Conservation (phyloP, 192 early-diverging fungal genomes). For the Glomus cerebriforme region DNA sequence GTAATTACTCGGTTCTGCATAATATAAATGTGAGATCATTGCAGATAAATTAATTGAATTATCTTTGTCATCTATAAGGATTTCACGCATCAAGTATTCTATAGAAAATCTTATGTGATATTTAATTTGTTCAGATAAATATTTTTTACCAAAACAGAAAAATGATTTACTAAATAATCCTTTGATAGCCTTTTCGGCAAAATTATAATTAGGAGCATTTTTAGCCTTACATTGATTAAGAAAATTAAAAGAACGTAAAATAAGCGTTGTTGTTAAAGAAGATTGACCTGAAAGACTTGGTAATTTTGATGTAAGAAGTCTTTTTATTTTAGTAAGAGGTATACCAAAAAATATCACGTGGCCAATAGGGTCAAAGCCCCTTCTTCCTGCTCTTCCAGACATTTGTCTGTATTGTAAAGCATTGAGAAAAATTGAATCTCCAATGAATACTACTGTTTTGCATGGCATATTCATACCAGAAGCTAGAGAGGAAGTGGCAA, state of each 20-base stretch:
- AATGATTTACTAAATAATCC: conserved; percentile 35
- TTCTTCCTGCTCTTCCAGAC: conserved; percentile 38
- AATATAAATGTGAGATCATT: conserved; percentile 40
- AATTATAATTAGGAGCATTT: background rate
- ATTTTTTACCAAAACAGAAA: conserved; percentile 36
- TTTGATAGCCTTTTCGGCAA: conserved; percentile 8
- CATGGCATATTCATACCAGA: conserved; percentile 53
- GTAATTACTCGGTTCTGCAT: conserved; percentile 41
- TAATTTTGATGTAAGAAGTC: conserved; percentile 41
- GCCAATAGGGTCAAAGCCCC: conserved; percentile 47
- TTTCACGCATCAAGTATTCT: conserved; percentile 42
- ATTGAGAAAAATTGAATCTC: conserved; percentile 43
- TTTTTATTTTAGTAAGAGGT: conserved; percentile 39
- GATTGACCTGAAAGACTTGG: conserved; percentile 44
- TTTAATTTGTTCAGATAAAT: conserved; percentile 39
- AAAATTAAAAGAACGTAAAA: conserved; percentile 39
- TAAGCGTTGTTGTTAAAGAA: conserved; percentile 46
- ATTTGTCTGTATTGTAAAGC: conserved; percentile 48
- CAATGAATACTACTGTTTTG: conserved; percentile 42
- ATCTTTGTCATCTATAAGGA: conserved; percentile 31
- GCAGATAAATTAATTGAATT: conserved; percentile 35
- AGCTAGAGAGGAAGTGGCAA: conserved; percentile 42
- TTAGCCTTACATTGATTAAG: conserved; percentile 1
- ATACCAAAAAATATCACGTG: conserved; percentile 49
- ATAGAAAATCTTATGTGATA: conserved; percentile 49